These are phyloP conservation scores for Aspergillus bridgeri DNA, from an alignment of 495 filamentous ascomycete genomes.

Conservation along the genomic window DNA sequence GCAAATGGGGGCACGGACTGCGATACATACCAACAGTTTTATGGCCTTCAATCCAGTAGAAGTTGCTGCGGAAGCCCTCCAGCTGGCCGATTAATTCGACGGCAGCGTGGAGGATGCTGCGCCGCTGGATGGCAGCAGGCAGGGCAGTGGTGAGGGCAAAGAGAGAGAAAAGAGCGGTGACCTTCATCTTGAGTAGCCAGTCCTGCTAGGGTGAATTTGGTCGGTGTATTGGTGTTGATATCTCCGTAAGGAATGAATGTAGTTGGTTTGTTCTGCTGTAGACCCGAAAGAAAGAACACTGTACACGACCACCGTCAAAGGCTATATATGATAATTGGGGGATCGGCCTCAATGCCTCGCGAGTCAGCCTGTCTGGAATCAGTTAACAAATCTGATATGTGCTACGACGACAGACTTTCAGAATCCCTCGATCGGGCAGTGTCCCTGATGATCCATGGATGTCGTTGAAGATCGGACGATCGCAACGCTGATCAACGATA, in stretches of 20 bases:
- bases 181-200: slow-evolving; percentile 2
- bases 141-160: neutral
- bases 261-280: neutral
- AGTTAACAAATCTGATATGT: neutral
- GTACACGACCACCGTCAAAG: neutral
- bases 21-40: slow-evolving; percentile 7
- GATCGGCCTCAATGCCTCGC: neutral
- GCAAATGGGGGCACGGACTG: neutral
- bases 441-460: neutral
- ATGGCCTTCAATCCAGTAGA: slow-evolving; percentile 14
- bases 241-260: neutral
- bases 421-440: neutral
- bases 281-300: neutral
- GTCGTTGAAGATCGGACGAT: neutral
- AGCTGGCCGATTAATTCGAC: slow-evolving; percentile 16
- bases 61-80: slow-evolving; percentile 20
- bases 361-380: neutral
- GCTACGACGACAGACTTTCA: neutral
- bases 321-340: neutral
- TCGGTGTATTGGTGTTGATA: neutral
- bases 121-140: neutral
- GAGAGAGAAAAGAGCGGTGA: slow-evolving; percentile 2
- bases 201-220: neutral
- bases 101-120: slow-evolving; percentile 4
- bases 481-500: neutral